Evolutionary conservation across 116 monocot genomes (phyloP).

Genomic region (Zostera marina): DNA sequence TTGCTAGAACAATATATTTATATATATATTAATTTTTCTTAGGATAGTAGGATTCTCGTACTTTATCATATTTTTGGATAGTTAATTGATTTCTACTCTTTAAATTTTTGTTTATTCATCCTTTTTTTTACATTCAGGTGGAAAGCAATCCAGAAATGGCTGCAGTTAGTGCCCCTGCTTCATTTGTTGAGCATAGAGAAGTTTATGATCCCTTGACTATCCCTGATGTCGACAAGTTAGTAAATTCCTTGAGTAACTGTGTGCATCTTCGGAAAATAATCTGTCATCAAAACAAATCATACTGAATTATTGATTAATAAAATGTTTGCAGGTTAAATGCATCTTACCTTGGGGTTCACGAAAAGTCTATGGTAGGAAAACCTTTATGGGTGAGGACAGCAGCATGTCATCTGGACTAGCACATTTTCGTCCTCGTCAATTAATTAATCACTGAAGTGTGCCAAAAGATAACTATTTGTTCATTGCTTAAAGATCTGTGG

Average conservation of each 20-base stretch:
- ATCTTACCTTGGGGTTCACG: conserved; percentile 45
- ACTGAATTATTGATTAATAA: not conserved
- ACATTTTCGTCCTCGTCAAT: not conserved
- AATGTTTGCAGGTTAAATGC: conserved; percentile 36
- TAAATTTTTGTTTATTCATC: not conserved
- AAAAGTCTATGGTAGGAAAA: conserved; percentile 28
- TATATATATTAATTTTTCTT: not conserved
- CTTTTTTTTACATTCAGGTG: conserved; percentile 6
- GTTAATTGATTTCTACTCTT: no score
- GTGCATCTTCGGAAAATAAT: not conserved
- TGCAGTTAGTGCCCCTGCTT: conserved; percentile 6
- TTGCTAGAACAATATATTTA: not conserved
- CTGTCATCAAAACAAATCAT: not conserved
- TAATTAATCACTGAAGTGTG: not conserved
- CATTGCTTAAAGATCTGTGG: no score
- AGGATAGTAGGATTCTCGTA: not conserved
- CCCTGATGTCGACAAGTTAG: conserved; percentile 38
- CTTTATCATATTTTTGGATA: not conserved
- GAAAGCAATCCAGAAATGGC: conserved; percentile 19
- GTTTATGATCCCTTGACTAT: conserved; percentile 26
- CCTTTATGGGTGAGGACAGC: conserved; percentile 25
- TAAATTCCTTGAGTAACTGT: not conserved
- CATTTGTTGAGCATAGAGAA: conserved; percentile 19
- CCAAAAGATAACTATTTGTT: no score
- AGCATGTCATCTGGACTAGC: not conserved